phyloP scores from a whole-genome alignment of 441 rosid species.

The Sinapis alba region DNA sequence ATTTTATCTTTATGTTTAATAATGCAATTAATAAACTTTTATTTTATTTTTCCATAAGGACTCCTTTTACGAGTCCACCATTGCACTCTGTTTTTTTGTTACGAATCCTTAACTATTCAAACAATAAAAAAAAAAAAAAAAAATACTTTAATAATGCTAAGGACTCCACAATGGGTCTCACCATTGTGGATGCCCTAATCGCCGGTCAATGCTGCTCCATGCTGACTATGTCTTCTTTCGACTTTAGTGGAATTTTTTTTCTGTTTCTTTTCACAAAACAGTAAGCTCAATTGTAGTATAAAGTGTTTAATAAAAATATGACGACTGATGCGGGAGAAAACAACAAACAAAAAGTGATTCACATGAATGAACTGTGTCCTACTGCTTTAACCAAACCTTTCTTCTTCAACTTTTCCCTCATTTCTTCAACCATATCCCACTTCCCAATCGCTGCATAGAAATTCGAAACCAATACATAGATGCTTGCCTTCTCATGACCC shows the following conservation, averaged over 20 bases:
- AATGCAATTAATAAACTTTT: too few species aligned
- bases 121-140: too few species aligned
- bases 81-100: too few species aligned
- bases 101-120: too few species aligned
- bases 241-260: slow-evolving; percentile 25
- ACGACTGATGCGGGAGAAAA: background rate
- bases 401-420: slow-evolving; percentile 53
- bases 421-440: slow-evolving; percentile 60
- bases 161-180: too few species aligned
- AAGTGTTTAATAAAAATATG: background rate
- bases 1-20: too few species aligned
- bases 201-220: slow-evolving; percentile 14
- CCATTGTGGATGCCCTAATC: too few species aligned
- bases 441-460: slow-evolving; percentile 60
- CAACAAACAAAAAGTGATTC: background rate
- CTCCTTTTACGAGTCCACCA: too few species aligned
- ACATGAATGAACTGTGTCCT: slow-evolving; percentile 54
- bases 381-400: slow-evolving; percentile 56
- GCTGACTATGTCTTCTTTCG: slow-evolving; percentile 25
- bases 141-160: too few species aligned
- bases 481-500: slow-evolving; percentile 49
- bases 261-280: slow-evolving; percentile 23
- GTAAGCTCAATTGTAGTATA: background rate
- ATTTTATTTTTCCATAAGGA: too few species aligned
- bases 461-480: slow-evolving; percentile 57